Conservation (phyloP, 2,329 filamentous ascomycete genomes). For the Parastagonospora avenae region DNA sequence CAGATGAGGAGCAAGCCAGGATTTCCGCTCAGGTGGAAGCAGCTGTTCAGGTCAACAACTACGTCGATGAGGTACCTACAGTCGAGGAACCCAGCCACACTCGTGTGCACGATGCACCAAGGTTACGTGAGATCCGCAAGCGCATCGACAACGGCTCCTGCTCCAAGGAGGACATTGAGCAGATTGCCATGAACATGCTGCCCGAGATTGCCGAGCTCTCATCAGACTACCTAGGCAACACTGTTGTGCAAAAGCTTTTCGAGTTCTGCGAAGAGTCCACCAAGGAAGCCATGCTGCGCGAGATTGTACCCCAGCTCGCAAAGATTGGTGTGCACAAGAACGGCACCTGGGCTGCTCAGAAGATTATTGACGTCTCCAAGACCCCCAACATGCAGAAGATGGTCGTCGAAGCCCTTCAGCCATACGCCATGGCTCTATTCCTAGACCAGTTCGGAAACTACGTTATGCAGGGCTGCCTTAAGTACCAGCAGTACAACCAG, state of each 20-base stretch:
- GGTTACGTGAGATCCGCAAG: slow-evolving; percentile 94
- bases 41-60: slow-evolving; percentile 75
- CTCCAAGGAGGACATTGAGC: slow-evolving; percentile 85
- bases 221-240: slow-evolving; percentile 97
- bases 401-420: slow-evolving; percentile 82
- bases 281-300: slow-evolving; percentile 86
- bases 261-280: slow-evolving; percentile 91
- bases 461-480: slow-evolving; percentile 92
- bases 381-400: slow-evolving; percentile 79
- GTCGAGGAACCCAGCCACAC: slow-evolving; percentile 87
- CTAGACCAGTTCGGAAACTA: slow-evolving; percentile 99
- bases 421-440: slow-evolving; percentile 90
- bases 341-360: slow-evolving; percentile 98
- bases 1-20: slow-evolving; percentile 73
- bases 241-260: slow-evolving; percentile 98
- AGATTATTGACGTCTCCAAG: slow-evolving; percentile 97
- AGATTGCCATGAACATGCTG: slow-evolving; percentile 90
- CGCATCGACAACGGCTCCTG: slow-evolving; percentile 94
- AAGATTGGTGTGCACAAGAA: slow-evolving; percentile 99
- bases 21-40: slow-evolving; percentile 76
- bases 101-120: slow-evolving; percentile 89
- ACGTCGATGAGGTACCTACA: slow-evolving; percentile 83
- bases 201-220: slow-evolving; percentile 94
- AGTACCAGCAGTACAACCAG: slow-evolving; percentile 88
- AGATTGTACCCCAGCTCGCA: slow-evolving; percentile 89